These are phyloP conservation scores for Mariannaea elegans DNA, from an alignment of 2,329 filamentous ascomycete species.

Conservation along the genomic window DNA sequence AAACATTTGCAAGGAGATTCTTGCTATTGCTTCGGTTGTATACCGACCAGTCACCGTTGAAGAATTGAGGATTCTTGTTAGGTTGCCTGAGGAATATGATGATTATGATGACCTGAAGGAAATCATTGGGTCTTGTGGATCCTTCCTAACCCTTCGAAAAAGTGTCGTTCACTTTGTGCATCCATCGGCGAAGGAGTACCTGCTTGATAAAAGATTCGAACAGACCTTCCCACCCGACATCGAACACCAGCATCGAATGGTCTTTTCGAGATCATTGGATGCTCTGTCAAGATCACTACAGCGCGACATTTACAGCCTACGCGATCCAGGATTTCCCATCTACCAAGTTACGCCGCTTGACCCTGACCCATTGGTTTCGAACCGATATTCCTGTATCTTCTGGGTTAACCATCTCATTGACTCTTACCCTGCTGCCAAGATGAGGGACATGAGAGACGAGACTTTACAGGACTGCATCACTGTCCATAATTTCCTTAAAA, in stretches of 20 bases:
- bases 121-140: constrained; percentile 38
- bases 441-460: neutral
- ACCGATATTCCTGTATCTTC: constrained; percentile 27
- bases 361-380: constrained; percentile 25
- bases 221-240: constrained; percentile 41
- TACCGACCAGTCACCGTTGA: neutral
- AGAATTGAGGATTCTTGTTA: neutral
- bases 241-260: constrained; percentile 37
- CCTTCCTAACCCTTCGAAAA: constrained; percentile 48
- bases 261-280: constrained; percentile 49
- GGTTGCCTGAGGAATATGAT: neutral
- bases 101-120: neutral
- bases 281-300: constrained; percentile 41
- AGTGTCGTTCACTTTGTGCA: constrained; percentile 50
- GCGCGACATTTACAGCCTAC: constrained; percentile 48
- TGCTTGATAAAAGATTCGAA: constrained; percentile 4
- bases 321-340: constrained; percentile 14
- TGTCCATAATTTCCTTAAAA: neutral
- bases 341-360: constrained; percentile 18
- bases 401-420: constrained; percentile 38
- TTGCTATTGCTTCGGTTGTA: neutral
- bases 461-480: neutral
- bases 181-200: constrained; percentile 52
- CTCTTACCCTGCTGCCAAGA: no score
- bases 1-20: neutral